A percentile compares a stretch with the other conserved stretches of the same genome.
Evolutionary conservation across 1,284 basidiomycete genomes (phyloP).

Genomic region (Cryptococcus hybrid): DNA sequence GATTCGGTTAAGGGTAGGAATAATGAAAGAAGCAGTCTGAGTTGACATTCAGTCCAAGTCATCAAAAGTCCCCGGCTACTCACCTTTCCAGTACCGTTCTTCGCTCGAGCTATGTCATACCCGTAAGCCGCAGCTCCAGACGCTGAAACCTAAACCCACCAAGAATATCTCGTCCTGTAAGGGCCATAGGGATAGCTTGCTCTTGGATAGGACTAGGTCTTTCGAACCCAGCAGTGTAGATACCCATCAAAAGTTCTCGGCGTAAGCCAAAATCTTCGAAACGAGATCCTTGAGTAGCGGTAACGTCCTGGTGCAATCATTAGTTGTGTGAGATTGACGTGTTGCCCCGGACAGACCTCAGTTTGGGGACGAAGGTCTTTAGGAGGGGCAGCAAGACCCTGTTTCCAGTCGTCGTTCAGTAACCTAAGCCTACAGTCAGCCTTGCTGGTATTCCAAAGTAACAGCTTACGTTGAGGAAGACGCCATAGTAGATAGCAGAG

Average conservation of each 20-base stretch:
- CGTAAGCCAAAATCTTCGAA: slow-evolving; percentile 84
- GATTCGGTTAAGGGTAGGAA: slow-evolving; percentile 91
- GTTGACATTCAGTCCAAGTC: neutral
- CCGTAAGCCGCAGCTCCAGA: neutral
- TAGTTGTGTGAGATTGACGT: neutral
- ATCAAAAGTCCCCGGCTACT: neutral
- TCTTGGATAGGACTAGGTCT: slow-evolving; percentile 97
- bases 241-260: slow-evolving; percentile 82
- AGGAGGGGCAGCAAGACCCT: slow-evolving; percentile 71
- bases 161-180: slow-evolving; percentile 84
- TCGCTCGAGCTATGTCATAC: slow-evolving; percentile 54
- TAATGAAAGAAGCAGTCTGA: slow-evolving; percentile 96
- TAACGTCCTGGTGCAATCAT: slow-evolving; percentile 64
- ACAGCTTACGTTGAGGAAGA: slow-evolving; percentile 42
- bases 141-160: slow-evolving; percentile 41
- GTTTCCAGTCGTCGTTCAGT: slow-evolving; percentile 33
- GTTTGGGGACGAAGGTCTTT: slow-evolving; percentile 92
- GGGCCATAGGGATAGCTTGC: slow-evolving; percentile 87
- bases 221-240: slow-evolving; percentile 97
- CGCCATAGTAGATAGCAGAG: slow-evolving; percentile 24
- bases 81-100: slow-evolving; percentile 53
- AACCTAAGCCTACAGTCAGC: slow-evolving; percentile 3
- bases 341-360: slow-evolving; percentile 54
- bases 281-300: slow-evolving; percentile 82
- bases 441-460: neutral